These are phyloP conservation scores for Phytophthora citricola DNA, from an alignment of 352 stramenopile genomes.

Conservation along the genomic window DNA sequence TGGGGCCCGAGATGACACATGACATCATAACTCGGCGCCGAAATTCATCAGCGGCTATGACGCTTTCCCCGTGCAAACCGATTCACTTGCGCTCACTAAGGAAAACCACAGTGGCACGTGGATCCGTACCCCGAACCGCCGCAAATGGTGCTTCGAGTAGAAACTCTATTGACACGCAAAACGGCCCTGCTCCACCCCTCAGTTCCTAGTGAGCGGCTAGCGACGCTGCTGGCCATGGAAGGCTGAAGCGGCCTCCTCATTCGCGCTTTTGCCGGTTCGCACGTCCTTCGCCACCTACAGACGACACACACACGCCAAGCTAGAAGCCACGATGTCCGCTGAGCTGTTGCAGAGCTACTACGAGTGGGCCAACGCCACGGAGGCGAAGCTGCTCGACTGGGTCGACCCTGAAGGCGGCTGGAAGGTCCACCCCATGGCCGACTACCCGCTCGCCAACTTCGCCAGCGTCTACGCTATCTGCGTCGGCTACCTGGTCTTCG, in stretches of 20 bases:
- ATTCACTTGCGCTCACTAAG: conserved; percentile 26
- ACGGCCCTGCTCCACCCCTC: conserved; percentile 9
- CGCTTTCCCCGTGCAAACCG: conserved; percentile 18
- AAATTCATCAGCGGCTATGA: conserved; percentile 27
- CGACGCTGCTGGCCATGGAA: conserved; percentile 1
- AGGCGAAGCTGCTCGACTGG: conserved; percentile 58
- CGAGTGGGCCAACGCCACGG: conserved; percentile 59
- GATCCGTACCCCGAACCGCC: conserved; percentile 26
- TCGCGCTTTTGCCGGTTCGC: conserved; percentile 41
- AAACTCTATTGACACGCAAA: conserved; percentile 31
- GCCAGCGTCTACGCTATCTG: conserved; percentile 64
- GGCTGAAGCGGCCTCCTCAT: conserved; percentile 19
- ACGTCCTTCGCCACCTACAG: conserved; percentile 4
- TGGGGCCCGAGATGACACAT: conserved; percentile 16
- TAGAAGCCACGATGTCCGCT: conserved; percentile 28
- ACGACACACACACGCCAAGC: conserved; percentile 33
- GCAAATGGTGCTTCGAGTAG: conserved; percentile 24
- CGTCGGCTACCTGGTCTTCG: conserved; percentile 70
- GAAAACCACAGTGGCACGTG: conserved; percentile 1
- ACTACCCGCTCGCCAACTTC: conserved; percentile 74
- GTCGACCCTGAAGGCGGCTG: conserved; percentile 64
- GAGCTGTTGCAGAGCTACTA: conserved; percentile 57
- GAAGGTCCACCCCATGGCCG: conserved; percentile 66
- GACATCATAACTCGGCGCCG: conserved; percentile 38
- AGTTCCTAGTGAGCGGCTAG: neutral